Evolutionary conservation across 495 filamentous ascomycete genomes (phyloP), one percentile per base, ranked within the genome.

Genomic region (Podospora sp.): DNA sequence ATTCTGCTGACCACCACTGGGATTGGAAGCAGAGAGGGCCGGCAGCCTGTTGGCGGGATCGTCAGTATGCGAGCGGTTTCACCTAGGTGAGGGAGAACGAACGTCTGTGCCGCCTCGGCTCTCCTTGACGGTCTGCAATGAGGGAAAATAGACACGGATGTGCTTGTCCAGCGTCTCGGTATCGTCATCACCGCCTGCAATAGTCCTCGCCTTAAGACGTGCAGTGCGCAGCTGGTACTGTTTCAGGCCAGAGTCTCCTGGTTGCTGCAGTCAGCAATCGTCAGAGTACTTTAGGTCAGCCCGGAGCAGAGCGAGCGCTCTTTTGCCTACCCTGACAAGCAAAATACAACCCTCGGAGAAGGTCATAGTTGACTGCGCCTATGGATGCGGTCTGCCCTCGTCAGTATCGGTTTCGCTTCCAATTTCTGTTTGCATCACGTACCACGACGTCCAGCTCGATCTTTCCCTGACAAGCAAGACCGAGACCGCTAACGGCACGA

Each of bases 81-180:
- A 40, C 0, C 22, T 9, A 6, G n/a, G 27, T 6, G n/a, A 3
- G 9, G 1, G 51, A 20, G 53, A 1, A 78, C 80, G 73, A 40
- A 81, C 82, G 2, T 82, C 63, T 18, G 79, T 76, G 0, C 88
- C 88, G 1, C 87, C 88, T 40, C 78, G 87, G 56, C 91, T 92
- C 7, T 71, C 68, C 4, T 69, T 66, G 2, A 97, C 91, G 0
- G 94, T 96, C 0, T 90, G 79, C 0, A 84, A 73, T 0, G 91
- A 93, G 0, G 95, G 96, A 69, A 94, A 99, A 72, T 93, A 97
- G 3, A 97, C 83, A 0, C 87, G 86, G 68, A 94, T 87, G 22
- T 81, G 77, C 6, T 84, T 71, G 35, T 80, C 77, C 40, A 93
- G 74, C 6, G 64, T 68, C 6, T 71, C 70, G 3, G 67, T 68